These are phyloP conservation scores for Amanita rimosa DNA, from an alignment of 768 basidiomycete genomes.

Conservation along the genomic window DNA sequence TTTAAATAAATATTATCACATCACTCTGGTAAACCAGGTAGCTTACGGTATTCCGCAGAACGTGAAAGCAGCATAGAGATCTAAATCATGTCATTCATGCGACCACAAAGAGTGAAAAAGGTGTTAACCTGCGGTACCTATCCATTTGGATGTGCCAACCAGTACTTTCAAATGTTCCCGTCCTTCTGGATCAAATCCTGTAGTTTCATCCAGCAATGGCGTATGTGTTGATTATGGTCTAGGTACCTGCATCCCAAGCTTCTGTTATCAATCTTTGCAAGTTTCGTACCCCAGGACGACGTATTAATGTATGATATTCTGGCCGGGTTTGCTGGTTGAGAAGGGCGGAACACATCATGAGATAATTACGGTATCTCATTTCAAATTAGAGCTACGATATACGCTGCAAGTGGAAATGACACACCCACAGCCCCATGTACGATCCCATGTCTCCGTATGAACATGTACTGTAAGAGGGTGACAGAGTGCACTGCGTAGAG, in stretches of 20 bases:
- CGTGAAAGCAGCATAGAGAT: constrained; percentile 70
- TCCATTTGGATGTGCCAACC: constrained; percentile 56
- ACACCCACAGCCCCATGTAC: constrained; percentile 65
- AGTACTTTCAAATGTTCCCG: constrained; percentile 44
- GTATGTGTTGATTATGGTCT: constrained; percentile 8
- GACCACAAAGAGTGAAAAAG: neutral
- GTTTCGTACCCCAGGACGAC: constrained; percentile 58
- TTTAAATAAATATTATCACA: constrained; percentile 1
- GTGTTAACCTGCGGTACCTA: constrained; percentile 63
- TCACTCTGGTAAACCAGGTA: neutral
- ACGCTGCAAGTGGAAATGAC: constrained; percentile 11
- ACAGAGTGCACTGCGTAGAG: constrained; percentile 52
- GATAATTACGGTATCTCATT: constrained; percentile 68
- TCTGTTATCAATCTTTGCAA: constrained; percentile 72
- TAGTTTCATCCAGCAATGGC: neutral
- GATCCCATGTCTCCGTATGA: constrained; percentile 46
- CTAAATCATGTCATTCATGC: constrained; percentile 22
- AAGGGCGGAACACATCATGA: constrained; percentile 67
- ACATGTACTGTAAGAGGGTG: constrained; percentile 52
- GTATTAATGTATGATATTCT: constrained; percentile 46
- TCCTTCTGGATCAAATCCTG: constrained; percentile 70
- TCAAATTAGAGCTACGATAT: neutral
- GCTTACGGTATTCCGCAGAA: constrained; percentile 76
- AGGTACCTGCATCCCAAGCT: constrained; percentile 62
- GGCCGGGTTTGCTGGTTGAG: constrained; percentile 56